These are phyloP conservation scores for Speleostelium caveatum DNA, from an alignment of 78 protist genomes.

Conservation along the genomic window DNA sequence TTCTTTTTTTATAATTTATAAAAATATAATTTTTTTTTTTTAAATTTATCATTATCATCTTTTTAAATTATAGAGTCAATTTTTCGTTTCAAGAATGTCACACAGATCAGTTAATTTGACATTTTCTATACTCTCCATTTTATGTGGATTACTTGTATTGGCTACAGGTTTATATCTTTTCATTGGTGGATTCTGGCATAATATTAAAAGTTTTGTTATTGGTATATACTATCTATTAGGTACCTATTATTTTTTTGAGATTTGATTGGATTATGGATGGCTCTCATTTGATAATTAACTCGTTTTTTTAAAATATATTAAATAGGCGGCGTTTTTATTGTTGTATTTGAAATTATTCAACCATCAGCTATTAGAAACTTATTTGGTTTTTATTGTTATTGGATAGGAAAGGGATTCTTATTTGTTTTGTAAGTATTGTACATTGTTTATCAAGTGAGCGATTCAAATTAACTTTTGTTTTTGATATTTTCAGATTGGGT, in stretches of 20 bases:
- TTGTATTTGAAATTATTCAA: constrained; percentile 36
- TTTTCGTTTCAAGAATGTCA: too few relatives aligned
- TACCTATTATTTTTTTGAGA: too few relatives aligned
- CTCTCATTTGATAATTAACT: background rate
- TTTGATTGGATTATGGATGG: background rate
- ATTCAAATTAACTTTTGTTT: background rate
- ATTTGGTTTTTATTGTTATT: constrained; percentile 54
- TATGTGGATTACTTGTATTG: constrained; percentile 10
- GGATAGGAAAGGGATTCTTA: constrained; percentile 57
- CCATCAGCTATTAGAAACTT: background rate
- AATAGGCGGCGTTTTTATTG: constrained; percentile 20
- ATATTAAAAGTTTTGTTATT: constrained; percentile 15
- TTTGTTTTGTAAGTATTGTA: constrained; percentile 21
- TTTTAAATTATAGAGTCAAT: too few relatives aligned
- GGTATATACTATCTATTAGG: constrained; percentile 10
- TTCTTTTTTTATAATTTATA: background rate
- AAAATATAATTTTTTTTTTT: background rate
- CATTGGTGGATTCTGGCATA: constrained; percentile 14
- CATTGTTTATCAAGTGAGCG: background rate
- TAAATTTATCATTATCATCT: too few relatives aligned
- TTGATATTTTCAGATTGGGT: constrained; percentile 17
- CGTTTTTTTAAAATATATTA: too few relatives aligned
- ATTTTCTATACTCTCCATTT: constrained; percentile 2
- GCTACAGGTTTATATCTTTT: constrained; percentile 49
- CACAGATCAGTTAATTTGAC: constrained; percentile 5